Evolutionary conservation across 148 eudicot genomes (phyloP).

Genomic region (Diospyros lotus): DNA sequence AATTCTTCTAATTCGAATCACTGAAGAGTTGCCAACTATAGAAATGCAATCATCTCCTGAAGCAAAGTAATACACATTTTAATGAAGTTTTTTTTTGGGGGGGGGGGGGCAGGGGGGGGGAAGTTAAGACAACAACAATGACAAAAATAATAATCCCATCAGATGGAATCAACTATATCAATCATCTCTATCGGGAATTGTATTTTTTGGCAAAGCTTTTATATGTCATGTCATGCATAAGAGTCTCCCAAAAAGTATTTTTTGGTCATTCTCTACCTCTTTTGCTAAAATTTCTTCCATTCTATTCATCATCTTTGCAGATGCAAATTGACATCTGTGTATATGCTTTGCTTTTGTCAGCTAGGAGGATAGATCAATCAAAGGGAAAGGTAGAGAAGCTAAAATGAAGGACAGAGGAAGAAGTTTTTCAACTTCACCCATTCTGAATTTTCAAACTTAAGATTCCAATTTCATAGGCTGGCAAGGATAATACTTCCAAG

Average conservation of each 20-base stretch:
- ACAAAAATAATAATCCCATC: no score
- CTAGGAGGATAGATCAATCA: background rate
- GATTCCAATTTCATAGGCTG: background rate
- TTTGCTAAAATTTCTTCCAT: no score
- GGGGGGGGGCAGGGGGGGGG: no score
- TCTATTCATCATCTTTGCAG: no score
- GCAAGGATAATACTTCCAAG: background rate
- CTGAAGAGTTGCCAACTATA: conserved; percentile 73
- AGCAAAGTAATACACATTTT: conserved; percentile 12
- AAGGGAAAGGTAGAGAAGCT: background rate
- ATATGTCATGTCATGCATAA: no score
- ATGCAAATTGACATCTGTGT: background rate
- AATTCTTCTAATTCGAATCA: conserved; percentile 39
- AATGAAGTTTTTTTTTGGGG: no score
- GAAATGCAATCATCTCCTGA: conserved; percentile 97
- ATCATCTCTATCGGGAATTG: no score
- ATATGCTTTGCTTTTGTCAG: background rate
- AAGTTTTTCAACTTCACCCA: background rate
- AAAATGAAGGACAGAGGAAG: background rate
- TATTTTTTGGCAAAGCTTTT: no score
- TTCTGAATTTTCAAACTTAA: background rate
- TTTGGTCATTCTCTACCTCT: no score
- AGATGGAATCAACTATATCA: no score
- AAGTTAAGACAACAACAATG: background rate
- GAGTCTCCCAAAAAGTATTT: no score